Evolutionary conservation across 306 rosid genomes (phyloP).

Genomic region (Vigna angularis): DNA sequence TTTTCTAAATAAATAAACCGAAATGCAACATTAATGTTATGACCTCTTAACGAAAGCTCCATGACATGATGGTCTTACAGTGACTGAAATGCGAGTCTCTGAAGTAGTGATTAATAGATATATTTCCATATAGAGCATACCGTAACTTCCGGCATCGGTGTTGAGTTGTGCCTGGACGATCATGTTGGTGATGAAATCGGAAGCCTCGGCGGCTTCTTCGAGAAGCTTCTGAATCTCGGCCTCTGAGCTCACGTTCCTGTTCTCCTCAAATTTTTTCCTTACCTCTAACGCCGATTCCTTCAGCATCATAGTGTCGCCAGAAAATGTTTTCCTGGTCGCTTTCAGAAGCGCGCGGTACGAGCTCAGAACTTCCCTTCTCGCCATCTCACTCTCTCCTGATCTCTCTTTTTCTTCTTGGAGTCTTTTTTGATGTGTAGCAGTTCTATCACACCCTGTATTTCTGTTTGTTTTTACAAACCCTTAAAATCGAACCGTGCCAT

Average conservation of each 20-base stretch:
- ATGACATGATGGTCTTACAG: neutral
- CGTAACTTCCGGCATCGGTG: slow-evolving; percentile 64
- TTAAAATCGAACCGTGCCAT: too few species aligned
- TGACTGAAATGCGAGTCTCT: neutral
- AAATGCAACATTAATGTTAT: neutral
- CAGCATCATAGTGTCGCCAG: slow-evolving; percentile 75
- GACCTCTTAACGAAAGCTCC: neutral
- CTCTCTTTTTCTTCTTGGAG: neutral
- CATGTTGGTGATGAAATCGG: slow-evolving; percentile 81
- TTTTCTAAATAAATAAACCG: neutral
- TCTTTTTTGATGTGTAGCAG: neutral
- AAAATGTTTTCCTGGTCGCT: slow-evolving; percentile 81
- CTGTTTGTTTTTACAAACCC: neutral
- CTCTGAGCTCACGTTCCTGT: slow-evolving; percentile 61
- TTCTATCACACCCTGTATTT: neutral
- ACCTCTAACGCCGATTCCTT: slow-evolving; percentile 73
- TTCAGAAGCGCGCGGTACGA: slow-evolving; percentile 80
- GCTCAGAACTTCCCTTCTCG: slow-evolving; percentile 64
- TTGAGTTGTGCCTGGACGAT: slow-evolving; percentile 88
- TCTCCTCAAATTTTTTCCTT: slow-evolving; percentile 82
- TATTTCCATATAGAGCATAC: slow-evolving; percentile 49
- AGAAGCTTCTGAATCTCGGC: slow-evolving; percentile 78
- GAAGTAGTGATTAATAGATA: neutral
- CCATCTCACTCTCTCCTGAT: slow-evolving; percentile 47
- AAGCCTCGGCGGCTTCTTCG: slow-evolving; percentile 79